Evolutionary conservation across 148 eudicot species (phyloP).

Genomic region (Camellia sinensis): DNA sequence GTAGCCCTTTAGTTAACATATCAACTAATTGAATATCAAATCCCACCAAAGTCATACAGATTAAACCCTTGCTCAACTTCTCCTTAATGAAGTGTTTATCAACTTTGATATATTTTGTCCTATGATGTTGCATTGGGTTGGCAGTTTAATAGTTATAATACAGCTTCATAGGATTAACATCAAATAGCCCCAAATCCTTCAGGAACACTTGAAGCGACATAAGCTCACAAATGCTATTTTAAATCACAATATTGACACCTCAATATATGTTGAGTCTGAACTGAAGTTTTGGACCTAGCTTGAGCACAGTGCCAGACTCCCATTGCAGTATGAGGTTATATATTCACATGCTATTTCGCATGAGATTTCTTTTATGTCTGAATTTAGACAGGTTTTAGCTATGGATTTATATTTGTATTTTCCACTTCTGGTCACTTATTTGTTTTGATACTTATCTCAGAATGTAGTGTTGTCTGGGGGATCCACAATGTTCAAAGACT

Average conservation of each 20-base stretch:
- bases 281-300: not conserved
- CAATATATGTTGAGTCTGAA: not conserved
- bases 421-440: not conserved
- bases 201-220: too few relatives aligned
- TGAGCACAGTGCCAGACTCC: not conserved
- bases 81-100: too few relatives aligned
- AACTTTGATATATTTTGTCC: too few relatives aligned
- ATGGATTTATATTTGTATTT: not conserved
- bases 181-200: too few relatives aligned
- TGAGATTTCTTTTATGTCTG: not conserved
- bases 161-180: too few relatives aligned
- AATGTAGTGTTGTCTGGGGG: constrained; percentile 95
- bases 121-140: too few relatives aligned
- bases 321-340: not conserved
- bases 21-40: too few relatives aligned
- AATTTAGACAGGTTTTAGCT: not conserved
- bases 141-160: too few relatives aligned
- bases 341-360: not conserved
- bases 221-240: not conserved
- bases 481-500: constrained; percentile 97
- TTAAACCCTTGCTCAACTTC: too few relatives aligned
- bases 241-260: not conserved
- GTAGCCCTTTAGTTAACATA: too few relatives aligned
- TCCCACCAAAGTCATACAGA: too few relatives aligned
- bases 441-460: constrained; percentile 38